Conservation (phyloP, 192 early-diverging fungal species). For the Pilaira anomala region DNA sequence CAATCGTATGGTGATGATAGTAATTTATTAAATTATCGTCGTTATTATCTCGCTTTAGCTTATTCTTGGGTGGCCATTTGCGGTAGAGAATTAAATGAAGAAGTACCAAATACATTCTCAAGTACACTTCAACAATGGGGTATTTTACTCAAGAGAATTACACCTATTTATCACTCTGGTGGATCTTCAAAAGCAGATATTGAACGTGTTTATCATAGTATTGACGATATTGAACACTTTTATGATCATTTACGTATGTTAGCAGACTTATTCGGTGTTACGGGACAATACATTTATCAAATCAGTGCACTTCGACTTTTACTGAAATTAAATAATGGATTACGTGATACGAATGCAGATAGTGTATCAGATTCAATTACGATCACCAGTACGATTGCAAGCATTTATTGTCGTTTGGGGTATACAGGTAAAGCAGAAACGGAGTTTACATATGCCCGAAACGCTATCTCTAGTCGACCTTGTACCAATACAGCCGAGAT, state of each 20-base stretch:
- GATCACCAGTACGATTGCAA: conserved; percentile 43
- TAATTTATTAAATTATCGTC: conserved; percentile 39
- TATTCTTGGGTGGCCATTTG: conserved; percentile 57
- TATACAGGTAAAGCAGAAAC: conserved; percentile 71
- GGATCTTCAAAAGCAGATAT: conserved; percentile 20
- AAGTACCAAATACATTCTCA: conserved; percentile 41
- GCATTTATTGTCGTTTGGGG: conserved; percentile 59
- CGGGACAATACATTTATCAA: conserved; percentile 51
- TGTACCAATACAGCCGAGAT: conserved; percentile 29
- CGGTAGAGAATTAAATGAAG: conserved; percentile 34
- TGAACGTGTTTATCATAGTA: conserved; percentile 13
- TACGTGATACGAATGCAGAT: conserved; percentile 28
- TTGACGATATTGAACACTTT: conserved; percentile 50
- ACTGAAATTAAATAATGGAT: conserved; percentile 53
- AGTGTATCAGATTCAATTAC: conserved; percentile 21
- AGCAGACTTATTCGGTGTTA: conserved; percentile 58
- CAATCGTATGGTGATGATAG: conserved; percentile 32
- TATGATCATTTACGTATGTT: conserved; percentile 56
- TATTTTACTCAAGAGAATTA: conserved; percentile 44
- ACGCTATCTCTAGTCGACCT: conserved; percentile 27
- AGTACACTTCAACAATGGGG: conserved; percentile 62
- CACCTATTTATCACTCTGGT: conserved; percentile 28
- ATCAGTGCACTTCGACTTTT: conserved; percentile 55
- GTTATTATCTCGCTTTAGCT: conserved; percentile 58
- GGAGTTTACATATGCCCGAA: conserved; percentile 50